These are phyloP conservation scores for Clavariopsis aquatica DNA, from an alignment of 495 filamentous ascomycete species.

Conservation along the genomic window DNA sequence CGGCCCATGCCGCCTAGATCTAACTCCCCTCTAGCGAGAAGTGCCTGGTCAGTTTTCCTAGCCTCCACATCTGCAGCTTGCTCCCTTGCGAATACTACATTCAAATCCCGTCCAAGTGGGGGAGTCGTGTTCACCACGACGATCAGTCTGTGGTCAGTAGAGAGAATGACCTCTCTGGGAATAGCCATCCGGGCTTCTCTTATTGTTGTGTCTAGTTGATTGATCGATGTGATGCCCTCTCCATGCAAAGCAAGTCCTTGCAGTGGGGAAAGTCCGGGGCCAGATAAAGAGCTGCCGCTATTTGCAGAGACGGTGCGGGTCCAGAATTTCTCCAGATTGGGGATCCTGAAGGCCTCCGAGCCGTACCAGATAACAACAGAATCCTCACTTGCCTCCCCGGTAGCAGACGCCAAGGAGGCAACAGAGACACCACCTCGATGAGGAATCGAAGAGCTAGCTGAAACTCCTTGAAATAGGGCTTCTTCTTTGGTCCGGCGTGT, in stretches of 20 bases:
- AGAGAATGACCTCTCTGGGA: slow-evolving; percentile 38
- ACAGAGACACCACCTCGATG: slow-evolving; percentile 68
- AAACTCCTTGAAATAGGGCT: slow-evolving; percentile 53
- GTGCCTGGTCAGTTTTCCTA: slow-evolving; percentile 38
- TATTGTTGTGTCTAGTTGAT: slow-evolving; percentile 37
- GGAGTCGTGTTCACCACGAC: slow-evolving; percentile 34
- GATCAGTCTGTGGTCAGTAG: slow-evolving; percentile 44
- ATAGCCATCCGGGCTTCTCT: slow-evolving; percentile 35
- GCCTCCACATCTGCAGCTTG: slow-evolving; percentile 28
- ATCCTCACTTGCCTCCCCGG: slow-evolving; percentile 41
- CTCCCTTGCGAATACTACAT: slow-evolving; percentile 22
- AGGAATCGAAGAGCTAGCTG: slow-evolving; percentile 43
- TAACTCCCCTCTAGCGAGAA: slow-evolving; percentile 42
- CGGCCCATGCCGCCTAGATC: slow-evolving; percentile 47
- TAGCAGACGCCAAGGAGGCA: slow-evolving; percentile 20
- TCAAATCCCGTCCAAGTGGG: slow-evolving; percentile 16
- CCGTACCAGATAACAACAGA: slow-evolving; percentile 48
- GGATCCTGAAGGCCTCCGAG: slow-evolving; percentile 42
- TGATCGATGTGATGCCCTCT: slow-evolving; percentile 39
- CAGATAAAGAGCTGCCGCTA: slow-evolving; percentile 37
- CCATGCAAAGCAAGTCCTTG: slow-evolving; percentile 37
- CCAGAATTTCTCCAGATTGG: slow-evolving; percentile 44
- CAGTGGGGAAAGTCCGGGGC: slow-evolving; percentile 37
- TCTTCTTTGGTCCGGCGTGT: slow-evolving; percentile 65
- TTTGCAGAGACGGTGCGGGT: slow-evolving; percentile 36